These are phyloP conservation scores for Calonectria naviculata DNA, from an alignment of 2,329 filamentous ascomycete genomes.

Conservation along the genomic window DNA sequence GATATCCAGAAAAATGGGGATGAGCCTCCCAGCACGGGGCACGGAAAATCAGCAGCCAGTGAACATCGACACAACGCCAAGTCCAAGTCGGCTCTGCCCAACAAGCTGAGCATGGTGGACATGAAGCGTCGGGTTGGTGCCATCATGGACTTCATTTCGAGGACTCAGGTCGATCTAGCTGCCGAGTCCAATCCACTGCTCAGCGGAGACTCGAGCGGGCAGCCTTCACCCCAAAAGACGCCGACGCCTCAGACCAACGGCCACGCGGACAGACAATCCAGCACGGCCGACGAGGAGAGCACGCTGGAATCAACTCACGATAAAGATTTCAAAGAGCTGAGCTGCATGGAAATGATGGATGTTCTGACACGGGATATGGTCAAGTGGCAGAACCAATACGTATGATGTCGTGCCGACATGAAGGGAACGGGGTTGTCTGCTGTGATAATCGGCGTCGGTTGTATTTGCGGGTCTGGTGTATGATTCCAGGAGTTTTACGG, in stretches of 20 bases:
- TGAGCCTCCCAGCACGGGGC: slow-evolving; percentile 43
- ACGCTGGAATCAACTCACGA: slow-evolving; percentile 35
- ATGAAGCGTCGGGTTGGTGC: slow-evolving; percentile 86
- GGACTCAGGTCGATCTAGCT: slow-evolving; percentile 89
- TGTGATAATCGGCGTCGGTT: slow-evolving; percentile 14
- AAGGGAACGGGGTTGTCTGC: background rate
- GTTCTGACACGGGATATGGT: slow-evolving; percentile 82
- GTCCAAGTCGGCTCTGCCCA: slow-evolving; percentile 63
- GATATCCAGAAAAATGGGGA: slow-evolving; percentile 54
- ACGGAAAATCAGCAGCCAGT: slow-evolving; percentile 49
- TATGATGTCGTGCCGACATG: slow-evolving; percentile 37
- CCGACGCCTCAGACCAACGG: slow-evolving; percentile 51
- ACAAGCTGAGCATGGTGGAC: slow-evolving; percentile 85
- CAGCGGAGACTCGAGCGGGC: slow-evolving; percentile 52
- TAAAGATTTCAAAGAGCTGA: slow-evolving; percentile 79
- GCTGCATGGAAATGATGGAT: slow-evolving; percentile 92
- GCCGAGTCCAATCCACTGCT: slow-evolving; percentile 66
- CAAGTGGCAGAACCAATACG: slow-evolving; percentile 84
- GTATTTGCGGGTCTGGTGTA: slow-evolving; percentile 13
- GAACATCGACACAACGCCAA: slow-evolving; percentile 67
- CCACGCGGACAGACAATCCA: slow-evolving; percentile 38
- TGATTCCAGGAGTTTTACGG: slow-evolving; percentile 32
- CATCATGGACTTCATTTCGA: slow-evolving; percentile 90
- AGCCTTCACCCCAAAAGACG: slow-evolving; percentile 52
- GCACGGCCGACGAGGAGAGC: slow-evolving; percentile 38